Conservation (phyloP, 2,329 filamentous ascomycete genomes). For the Gremmenia infestans region DNA sequence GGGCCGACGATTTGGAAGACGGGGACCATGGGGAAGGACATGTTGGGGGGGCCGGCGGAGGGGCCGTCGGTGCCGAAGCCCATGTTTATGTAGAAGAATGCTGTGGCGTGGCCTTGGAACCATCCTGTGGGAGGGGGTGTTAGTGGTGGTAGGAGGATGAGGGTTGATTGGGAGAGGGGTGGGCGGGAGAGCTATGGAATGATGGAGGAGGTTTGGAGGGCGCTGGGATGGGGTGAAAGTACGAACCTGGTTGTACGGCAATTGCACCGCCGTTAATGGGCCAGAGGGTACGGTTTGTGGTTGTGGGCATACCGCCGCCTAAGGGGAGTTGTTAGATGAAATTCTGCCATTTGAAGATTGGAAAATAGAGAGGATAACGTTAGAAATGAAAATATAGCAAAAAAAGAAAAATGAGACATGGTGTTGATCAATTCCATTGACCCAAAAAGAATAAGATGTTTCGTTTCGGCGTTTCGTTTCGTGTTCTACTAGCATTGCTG, state of each 20-base stretch:
- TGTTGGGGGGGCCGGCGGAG: slow-evolving; percentile 68
- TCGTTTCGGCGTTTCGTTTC: background rate
- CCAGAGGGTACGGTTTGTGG: slow-evolving; percentile 87
- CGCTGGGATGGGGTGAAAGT: too few species aligned
- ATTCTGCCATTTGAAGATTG: background rate
- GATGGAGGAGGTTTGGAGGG: too few species aligned
- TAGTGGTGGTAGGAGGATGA: too few species aligned
- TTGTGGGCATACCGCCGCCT: slow-evolving; percentile 80
- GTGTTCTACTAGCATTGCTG: too few species aligned
- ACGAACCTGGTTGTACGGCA: slow-evolving; percentile 68
- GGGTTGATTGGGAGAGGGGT: too few species aligned
- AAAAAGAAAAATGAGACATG: background rate
- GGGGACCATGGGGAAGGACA: slow-evolving; percentile 76
- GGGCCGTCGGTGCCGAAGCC: slow-evolving; percentile 70
- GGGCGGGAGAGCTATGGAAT: too few species aligned
- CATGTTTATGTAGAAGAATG: slow-evolving; percentile 85
- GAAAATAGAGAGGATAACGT: background rate
- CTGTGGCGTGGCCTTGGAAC: slow-evolving; percentile 83
- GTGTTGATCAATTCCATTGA: background rate
- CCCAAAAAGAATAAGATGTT: background rate
- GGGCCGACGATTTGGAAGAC: slow-evolving; percentile 82
- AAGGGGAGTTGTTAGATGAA: slow-evolving; percentile 11
- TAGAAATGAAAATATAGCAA: background rate
- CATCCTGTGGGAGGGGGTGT: slow-evolving; percentile 46
- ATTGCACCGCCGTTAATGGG: slow-evolving; percentile 82